phyloP scores from a whole-genome alignment of 2,329 filamentous ascomycete genomes.

The Penicillium italicum region DNA sequence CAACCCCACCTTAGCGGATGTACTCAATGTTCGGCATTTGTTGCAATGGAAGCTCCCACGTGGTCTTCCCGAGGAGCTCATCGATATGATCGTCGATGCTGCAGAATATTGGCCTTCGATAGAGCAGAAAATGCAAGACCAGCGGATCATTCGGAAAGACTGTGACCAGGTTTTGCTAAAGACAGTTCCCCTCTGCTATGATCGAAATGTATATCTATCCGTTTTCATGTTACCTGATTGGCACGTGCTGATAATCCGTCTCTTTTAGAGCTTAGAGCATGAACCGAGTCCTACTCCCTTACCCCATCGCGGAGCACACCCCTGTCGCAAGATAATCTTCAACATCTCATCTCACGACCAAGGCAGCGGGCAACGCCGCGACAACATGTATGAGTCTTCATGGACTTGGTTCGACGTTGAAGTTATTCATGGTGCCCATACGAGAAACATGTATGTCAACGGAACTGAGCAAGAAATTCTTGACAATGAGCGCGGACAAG shows the following conservation, averaged over 20 bases:
- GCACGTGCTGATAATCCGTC: neutral
- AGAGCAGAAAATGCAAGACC: conserved; percentile 18
- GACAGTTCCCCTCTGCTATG: conserved; percentile 38
- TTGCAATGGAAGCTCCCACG: conserved; percentile 28
- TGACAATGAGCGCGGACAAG: conserved; percentile 13
- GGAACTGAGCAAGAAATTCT: conserved; percentile 15
- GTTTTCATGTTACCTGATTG: conserved; percentile 2
- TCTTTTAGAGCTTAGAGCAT: conserved; percentile 14
- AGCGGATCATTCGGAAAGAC: conserved; percentile 30
- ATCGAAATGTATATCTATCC: conserved; percentile 25
- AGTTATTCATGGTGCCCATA: conserved; percentile 27
- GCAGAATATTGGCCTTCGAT: conserved; percentile 37
- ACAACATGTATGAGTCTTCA: conserved; percentile 30
- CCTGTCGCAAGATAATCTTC: conserved; percentile 41
- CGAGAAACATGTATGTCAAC: conserved; percentile 17
- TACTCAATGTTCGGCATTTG: conserved; percentile 32
- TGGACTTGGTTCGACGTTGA: conserved; percentile 42
- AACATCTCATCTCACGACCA: conserved; percentile 37
- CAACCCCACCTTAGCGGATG: conserved; percentile 32
- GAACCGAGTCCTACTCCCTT: conserved; percentile 23
- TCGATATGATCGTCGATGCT: conserved; percentile 40
- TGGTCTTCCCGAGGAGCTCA: conserved; percentile 35
- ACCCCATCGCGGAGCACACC: conserved; percentile 35
- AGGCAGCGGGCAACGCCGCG: conserved; percentile 21
- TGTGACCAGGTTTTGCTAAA: conserved; percentile 34